A percentile compares a stretch with the other conserved stretches of the same genome.
Evolutionary conservation across 306 rosid genomes (phyloP).

Genomic region (Luffa aegyptiaca): DNA sequence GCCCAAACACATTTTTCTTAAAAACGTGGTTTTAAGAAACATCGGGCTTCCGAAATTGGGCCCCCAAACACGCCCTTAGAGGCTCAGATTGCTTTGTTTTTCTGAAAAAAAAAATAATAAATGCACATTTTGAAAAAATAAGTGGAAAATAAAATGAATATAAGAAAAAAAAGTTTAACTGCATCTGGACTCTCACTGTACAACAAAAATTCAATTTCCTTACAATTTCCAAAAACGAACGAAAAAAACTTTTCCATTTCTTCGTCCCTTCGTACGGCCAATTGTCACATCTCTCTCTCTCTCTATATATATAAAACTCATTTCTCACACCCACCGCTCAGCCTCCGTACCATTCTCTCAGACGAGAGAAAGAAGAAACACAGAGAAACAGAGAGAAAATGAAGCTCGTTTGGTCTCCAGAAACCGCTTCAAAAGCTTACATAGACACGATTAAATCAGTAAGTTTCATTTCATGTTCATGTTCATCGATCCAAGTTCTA

Average conservation of each 20-base stretch:
- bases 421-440: constrained; percentile 62
- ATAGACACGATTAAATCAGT: constrained; percentile 69
- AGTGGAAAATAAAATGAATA: background rate
- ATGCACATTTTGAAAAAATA: background rate
- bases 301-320: background rate
- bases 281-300: background rate
- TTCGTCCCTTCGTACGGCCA: background rate
- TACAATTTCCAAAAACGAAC: background rate
- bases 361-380: background rate
- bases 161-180: background rate
- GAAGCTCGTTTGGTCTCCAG: constrained; percentile 92
- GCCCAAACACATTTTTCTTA: no score
- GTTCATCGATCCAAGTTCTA: background rate
- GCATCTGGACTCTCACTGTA: background rate
- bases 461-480: constrained; percentile 11
- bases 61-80: no score
- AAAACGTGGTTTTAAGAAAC: no score
- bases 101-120: no score
- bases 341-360: background rate
- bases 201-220: background rate
- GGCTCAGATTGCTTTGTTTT: no score
- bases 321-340: background rate
- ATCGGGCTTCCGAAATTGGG: no score
- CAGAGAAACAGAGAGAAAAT: constrained; percentile 7
- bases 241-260: background rate